A percentile compares a stretch with the other conserved stretches of the same genome.
Conservation (phyloP, 768 basidiomycete species). For the Artomyces pyxidatus region DNA sequence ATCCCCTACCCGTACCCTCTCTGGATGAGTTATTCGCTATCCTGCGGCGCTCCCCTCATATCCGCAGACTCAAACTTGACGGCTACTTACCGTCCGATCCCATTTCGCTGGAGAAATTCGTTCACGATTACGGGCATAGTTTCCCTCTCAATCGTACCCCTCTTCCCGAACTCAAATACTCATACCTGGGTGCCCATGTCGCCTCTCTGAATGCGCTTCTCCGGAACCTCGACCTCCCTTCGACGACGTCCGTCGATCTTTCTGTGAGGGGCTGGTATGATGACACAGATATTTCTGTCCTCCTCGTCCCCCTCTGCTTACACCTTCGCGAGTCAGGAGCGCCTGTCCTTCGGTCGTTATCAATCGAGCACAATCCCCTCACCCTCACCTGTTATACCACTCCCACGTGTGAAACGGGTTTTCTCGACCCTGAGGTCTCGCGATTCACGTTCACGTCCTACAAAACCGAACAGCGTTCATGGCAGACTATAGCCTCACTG, state of each 20-base stretch:
- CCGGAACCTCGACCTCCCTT: not conserved
- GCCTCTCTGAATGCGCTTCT: not conserved
- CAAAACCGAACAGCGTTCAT: no score
- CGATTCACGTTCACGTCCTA: no score
- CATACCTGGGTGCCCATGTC: not conserved
- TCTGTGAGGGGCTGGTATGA: not conserved
- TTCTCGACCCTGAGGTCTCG: no score
- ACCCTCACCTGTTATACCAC: no score
- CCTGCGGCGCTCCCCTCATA: not conserved
- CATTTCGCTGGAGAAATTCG: no score
- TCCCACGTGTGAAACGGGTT: no score
- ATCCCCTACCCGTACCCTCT: not conserved
- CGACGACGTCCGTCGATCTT: not conserved
- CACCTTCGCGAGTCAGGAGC: no score
- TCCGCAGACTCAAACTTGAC: not conserved
- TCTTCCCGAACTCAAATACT: not conserved
- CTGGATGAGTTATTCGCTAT: not conserved
- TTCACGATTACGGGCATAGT: no score
- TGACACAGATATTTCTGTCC: not conserved
- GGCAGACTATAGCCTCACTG: no score
- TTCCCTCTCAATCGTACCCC: not conserved
- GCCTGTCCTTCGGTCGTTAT: no score
- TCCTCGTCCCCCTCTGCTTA: no score
- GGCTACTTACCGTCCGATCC: not conserved
- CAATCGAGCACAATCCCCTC: no score